Evolutionary conservation across 495 filamentous ascomycete genomes (phyloP), one percentile per base, ranked within the genome.

Genomic region (Hyaloscypha finlandica): DNA sequence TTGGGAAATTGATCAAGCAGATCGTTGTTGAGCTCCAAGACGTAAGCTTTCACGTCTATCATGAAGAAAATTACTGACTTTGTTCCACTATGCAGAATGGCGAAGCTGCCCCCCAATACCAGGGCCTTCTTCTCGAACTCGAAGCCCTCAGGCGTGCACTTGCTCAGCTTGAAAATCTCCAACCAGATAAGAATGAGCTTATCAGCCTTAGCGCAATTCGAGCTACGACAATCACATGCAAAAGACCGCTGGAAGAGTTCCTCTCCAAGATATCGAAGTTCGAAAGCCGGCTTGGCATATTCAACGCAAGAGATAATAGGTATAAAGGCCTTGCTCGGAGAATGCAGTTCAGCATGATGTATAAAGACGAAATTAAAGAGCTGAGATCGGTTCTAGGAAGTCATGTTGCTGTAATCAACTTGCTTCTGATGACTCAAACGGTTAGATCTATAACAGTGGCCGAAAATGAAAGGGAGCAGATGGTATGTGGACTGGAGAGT

Each of bases 401-500:
- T 25, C 53, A 56, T 56, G 53, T 56, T 20, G 9, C 53, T 8
- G 22, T 20, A 8, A 56, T 56, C 53, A 56, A 56, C 22, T 29
- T 56, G 53, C 53, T 56, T 16, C 53, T 56, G 20, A 56, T 56
- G 53, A 56, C 53, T 8, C 53, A 56, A 20, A 56, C 53, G 8
- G 20, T 56, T 16, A 8, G 53, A 25, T 56, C 53, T 56, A 11
- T 56, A 8, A 12, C 11, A 8, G 22, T 12, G 53, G 53, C 53
- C 8, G 53, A 56, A 20, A 12, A 20, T 25, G 53, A 56, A 8
- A 16, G 53, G 22, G 53, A 16, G 20, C 8, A 25, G 20, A 20
- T 25, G 22, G 53, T 29, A 11, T 12, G 14, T 29, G 53, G 20
- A 56, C 53, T 56, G 8, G 53, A 25, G 22, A 25, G 22, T 8